phyloP scores from a whole-genome alignment of 2,329 filamentous ascomycete species.

The Lizonia empirigonia region DNA sequence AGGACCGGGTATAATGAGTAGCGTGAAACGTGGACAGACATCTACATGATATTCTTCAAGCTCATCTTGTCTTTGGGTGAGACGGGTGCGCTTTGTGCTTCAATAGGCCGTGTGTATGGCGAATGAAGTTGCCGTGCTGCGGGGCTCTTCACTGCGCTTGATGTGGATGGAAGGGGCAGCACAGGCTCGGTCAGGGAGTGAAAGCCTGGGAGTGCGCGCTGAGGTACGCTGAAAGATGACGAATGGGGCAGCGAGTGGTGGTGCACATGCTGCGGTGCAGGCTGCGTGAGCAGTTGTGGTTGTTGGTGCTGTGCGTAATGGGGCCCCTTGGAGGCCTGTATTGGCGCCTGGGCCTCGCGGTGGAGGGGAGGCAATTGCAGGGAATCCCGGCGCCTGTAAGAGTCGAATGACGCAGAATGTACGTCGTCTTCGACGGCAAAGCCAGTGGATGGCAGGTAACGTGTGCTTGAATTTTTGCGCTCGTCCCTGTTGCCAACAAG shows the following conservation, averaged over 20 bases:
- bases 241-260: conserved; percentile 42
- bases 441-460: conserved; percentile 46
- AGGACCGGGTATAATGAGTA: conserved; percentile 31
- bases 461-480: conserved; percentile 46
- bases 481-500: conserved; percentile 45
- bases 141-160: conserved; percentile 33
- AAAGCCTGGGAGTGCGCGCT: conserved; percentile 42
- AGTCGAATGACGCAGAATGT: conserved; percentile 30
- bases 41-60: conserved; percentile 43
- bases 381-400: conserved; percentile 38
- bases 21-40: conserved; percentile 29
- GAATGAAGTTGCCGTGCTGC: conserved; percentile 39
- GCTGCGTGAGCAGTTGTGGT: conserved; percentile 41
- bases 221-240: conserved; percentile 28
- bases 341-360: conserved; percentile 27
- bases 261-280: conserved; percentile 37
- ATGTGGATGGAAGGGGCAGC: conserved; percentile 33
- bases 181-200: conserved; percentile 42
- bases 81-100: conserved; percentile 41
- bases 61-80: conserved; percentile 45
- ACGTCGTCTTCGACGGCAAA: conserved; percentile 48
- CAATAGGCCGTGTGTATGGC: conserved; percentile 32
- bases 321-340: conserved; percentile 31
- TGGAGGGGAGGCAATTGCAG: conserved; percentile 44
- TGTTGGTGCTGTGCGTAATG: conserved; percentile 29